These are phyloP conservation scores for Microdochium trichocladiopsis DNA, from an alignment of 2,329 filamentous ascomycete genomes.

Conservation along the genomic window DNA sequence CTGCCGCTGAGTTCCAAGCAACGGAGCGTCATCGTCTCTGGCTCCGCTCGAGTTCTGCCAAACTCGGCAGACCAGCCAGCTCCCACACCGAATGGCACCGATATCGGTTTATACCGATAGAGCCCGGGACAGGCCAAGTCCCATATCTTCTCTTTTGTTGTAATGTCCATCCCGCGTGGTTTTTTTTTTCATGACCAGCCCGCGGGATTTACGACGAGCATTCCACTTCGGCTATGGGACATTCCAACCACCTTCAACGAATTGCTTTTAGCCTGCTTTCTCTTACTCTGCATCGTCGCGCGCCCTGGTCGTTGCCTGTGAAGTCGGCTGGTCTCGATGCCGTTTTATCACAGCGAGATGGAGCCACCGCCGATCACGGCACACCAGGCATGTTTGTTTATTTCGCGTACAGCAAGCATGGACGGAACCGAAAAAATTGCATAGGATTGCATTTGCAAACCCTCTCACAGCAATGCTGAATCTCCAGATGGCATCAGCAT, in stretches of 20 bases:
- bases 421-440: neutral
- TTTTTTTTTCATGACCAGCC: neutral
- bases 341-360: too few relatives aligned
- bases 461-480: neutral
- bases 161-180: neutral
- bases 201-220: neutral
- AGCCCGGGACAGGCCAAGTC: neutral
- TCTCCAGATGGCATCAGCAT: too few relatives aligned
- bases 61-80: constrained; percentile 44
- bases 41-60: constrained; percentile 11
- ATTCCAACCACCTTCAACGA: neutral
- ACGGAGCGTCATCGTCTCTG: constrained; percentile 52
- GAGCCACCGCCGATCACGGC: too few relatives aligned
- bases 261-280: neutral
- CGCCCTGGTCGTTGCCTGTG: too few relatives aligned
- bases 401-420: neutral
- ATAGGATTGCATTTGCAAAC: neutral
- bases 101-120: constrained; percentile 9
- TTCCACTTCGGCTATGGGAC: neutral
- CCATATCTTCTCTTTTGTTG: neutral
- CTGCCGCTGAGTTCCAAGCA: constrained; percentile 55
- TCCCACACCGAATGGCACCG: constrained; percentile 29
- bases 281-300: neutral
- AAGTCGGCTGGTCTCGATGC: too few relatives aligned
- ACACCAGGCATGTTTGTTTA: neutral